Evolutionary conservation across 192 early-diverging fungal genomes (phyloP).

Genomic region (Coemansia sp.): DNA sequence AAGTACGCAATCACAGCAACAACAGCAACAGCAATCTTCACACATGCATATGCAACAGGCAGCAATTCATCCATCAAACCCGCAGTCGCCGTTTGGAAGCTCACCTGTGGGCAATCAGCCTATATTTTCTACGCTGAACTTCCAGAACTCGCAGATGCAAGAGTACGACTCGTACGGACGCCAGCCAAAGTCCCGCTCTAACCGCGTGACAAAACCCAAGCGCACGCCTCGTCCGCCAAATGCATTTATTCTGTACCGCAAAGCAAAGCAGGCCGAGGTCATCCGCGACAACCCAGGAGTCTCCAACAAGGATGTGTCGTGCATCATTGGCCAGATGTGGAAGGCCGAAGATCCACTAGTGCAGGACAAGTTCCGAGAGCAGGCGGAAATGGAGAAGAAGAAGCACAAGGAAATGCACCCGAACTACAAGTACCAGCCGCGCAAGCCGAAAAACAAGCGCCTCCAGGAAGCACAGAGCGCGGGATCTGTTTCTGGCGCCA

Average conservation of each 20-base stretch:
- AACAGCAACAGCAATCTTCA: conserved; percentile 1
- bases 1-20: conserved; percentile 13
- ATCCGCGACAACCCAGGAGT: conserved; percentile 55
- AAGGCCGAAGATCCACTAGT: conserved; percentile 47
- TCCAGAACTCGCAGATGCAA: conserved; percentile 47
- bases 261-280: conserved; percentile 57
- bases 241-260: conserved; percentile 59
- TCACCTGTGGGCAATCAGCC: conserved; percentile 44
- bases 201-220: conserved; percentile 50
- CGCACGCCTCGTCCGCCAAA: conserved; percentile 57
- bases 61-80: conserved; percentile 25
- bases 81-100: conserved; percentile 43
- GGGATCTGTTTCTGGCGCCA: conserved; percentile 13
- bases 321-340: conserved; percentile 61
- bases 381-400: conserved; percentile 56
- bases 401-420: conserved; percentile 58
- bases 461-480: conserved; percentile 40
- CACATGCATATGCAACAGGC: conserved; percentile 6
- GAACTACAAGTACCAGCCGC: conserved; percentile 61
- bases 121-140: conserved; percentile 43
- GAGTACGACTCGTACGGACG: conserved; percentile 51
- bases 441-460: conserved; percentile 56
- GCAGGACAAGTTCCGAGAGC: conserved; percentile 56
- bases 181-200: conserved; percentile 35
- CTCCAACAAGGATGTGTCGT: conserved; percentile 59